Percentiles rank a stretch among this genome's conserved stretches.
phyloP scores from a whole-genome alignment of 202 grass and related monocot genomes.

The Schoenoplectus tabernaemontani region DNA sequence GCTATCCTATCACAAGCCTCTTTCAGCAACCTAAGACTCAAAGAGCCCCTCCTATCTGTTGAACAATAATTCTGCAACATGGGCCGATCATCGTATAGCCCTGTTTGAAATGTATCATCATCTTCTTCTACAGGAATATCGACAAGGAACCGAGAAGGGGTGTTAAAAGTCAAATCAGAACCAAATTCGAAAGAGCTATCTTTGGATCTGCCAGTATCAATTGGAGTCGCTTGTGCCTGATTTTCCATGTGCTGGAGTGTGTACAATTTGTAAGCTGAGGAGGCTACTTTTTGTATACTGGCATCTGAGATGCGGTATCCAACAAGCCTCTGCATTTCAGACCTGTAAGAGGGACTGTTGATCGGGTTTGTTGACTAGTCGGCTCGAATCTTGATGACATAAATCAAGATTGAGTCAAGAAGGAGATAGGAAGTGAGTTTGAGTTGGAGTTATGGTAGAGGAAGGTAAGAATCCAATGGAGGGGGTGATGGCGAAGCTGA shows the following conservation, averaged over 20 bases:
- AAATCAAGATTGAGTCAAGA: too few relatives aligned
- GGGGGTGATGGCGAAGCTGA: too few relatives aligned
- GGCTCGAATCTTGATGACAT: too few relatives aligned
- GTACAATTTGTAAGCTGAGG: constrained; percentile 47
- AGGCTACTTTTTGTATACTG: constrained; percentile 46
- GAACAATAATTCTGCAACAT: constrained; percentile 29
- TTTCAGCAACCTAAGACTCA: constrained; percentile 82
- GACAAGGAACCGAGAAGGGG: constrained; percentile 72
- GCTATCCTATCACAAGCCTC: constrained; percentile 70
- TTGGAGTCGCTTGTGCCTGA: constrained; percentile 28
- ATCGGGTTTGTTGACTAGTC: too few relatives aligned
- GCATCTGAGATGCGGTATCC: constrained; percentile 48
- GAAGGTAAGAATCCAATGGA: too few relatives aligned
- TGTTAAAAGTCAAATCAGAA: constrained; percentile 59
- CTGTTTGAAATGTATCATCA: constrained; percentile 27
- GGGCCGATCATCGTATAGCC: constrained; percentile 28
- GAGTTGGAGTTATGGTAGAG: too few relatives aligned
- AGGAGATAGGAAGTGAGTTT: too few relatives aligned
- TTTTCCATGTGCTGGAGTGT: constrained; percentile 33
- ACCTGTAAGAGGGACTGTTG: constrained; percentile 36
- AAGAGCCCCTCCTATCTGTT: constrained; percentile 30
- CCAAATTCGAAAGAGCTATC: constrained; percentile 65
- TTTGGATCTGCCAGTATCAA: constrained; percentile 16
- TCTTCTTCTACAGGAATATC: constrained; percentile 39
- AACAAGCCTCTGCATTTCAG: constrained; percentile 62